Conservation (phyloP, 768 basidiomycete genomes). For the Holtermannia corniformis region DNA sequence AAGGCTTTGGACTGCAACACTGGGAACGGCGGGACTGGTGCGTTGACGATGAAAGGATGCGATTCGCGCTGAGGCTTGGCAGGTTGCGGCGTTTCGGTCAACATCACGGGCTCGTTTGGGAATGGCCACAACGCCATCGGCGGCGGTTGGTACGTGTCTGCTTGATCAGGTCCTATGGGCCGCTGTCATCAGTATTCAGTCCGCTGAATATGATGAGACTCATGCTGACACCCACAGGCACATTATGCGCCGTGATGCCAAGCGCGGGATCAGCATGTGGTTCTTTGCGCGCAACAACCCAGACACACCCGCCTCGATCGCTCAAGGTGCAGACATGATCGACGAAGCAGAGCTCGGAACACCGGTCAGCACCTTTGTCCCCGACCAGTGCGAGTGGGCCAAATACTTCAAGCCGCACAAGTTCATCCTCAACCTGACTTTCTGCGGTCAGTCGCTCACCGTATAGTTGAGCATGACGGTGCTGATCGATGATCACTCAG, state of each 20-base stretch:
- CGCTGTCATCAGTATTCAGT: too few relatives aligned
- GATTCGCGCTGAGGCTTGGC: not conserved
- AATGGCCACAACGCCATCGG: not conserved
- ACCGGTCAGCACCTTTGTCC: not conserved
- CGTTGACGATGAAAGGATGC: not conserved
- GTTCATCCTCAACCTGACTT: not conserved
- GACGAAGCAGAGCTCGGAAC: not conserved
- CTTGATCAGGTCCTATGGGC: not conserved
- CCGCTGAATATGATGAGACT: too few relatives aligned
- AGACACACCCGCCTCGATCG: not conserved
- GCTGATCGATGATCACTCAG: not conserved
- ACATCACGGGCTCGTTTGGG: not conserved
- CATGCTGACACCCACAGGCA: not conserved
- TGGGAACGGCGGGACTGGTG: not conserved
- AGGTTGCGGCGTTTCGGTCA: not conserved
- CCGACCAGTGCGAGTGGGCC: not conserved
- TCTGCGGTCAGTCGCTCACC: not conserved
- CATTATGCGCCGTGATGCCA: not conserved
- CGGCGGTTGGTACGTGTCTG: not conserved
- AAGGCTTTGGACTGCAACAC: not conserved
- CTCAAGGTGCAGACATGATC: not conserved
- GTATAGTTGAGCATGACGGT: not conserved
- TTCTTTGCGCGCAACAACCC: not conserved
- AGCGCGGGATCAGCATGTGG: not conserved
- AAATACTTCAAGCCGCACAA: not conserved